Conservation (phyloP, 2,329 filamentous ascomycete species). For the Sporothrix globosa region DNA sequence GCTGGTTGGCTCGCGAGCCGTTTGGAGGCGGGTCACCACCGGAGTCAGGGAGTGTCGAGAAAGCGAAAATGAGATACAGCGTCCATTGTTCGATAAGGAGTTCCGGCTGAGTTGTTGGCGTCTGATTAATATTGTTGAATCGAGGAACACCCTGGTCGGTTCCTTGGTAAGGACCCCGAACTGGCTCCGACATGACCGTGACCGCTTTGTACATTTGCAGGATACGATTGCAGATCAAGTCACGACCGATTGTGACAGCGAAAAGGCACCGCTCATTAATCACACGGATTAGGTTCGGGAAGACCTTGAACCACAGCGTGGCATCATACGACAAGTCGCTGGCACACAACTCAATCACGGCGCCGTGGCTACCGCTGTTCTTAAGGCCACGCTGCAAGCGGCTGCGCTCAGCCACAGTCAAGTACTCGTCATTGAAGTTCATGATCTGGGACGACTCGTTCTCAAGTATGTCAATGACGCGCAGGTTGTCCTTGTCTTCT, state of each 20-base stretch:
- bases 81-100: slow-evolving; percentile 97
- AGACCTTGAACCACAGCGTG: slow-evolving; percentile 96
- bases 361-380: slow-evolving; percentile 79
- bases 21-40: slow-evolving; percentile 69
- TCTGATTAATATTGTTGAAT: slow-evolving; percentile 50
- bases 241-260: slow-evolving; percentile 85
- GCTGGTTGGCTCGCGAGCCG: slow-evolving; percentile 64
- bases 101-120: slow-evolving; percentile 75
- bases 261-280: slow-evolving; percentile 90
- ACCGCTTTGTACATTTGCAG: slow-evolving; percentile 91
- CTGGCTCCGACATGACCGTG: slow-evolving; percentile 73
- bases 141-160: slow-evolving; percentile 61
- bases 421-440: slow-evolving; percentile 87
- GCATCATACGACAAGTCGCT: slow-evolving; percentile 95
- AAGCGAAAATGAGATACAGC: slow-evolving; percentile 93
- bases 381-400: slow-evolving; percentile 87
- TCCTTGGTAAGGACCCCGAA: slow-evolving; percentile 66
- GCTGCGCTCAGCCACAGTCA: slow-evolving; percentile 90
- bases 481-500: slow-evolving; percentile 58
- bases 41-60: slow-evolving; percentile 87
- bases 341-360: slow-evolving; percentile 88
- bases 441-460: slow-evolving; percentile 86
- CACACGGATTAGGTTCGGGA: slow-evolving; percentile 89
- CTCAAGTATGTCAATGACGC: slow-evolving; percentile 91
- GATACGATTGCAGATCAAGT: slow-evolving; percentile 89